Conservation (phyloP, 106 monocot species). For the Acorus gramineus region DNA sequence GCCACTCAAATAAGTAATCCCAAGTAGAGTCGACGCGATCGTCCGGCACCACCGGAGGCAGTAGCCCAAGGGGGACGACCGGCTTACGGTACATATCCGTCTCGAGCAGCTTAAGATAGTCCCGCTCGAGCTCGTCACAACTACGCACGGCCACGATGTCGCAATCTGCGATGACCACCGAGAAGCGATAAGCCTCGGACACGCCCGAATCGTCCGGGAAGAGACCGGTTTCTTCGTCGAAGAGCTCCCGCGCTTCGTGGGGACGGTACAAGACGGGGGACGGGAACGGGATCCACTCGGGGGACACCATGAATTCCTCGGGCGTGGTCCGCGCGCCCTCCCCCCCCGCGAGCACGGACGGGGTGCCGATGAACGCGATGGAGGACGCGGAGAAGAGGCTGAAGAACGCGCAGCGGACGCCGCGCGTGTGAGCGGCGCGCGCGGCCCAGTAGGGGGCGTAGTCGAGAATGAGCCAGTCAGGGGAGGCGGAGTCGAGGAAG, state of each 20-base stretch:
- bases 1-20: too few relatives aligned
- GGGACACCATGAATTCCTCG: conserved; percentile 13
- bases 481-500: conserved; percentile 12
- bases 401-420: conserved; percentile 22
- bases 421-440: conserved; percentile 3
- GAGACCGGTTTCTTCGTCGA: not conserved
- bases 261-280: conserved; percentile 11
- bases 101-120: conserved; percentile 7
- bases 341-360: not conserved
- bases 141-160: conserved; percentile 10
- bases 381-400: conserved; percentile 4
- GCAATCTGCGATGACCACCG: not conserved
- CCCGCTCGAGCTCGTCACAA: conserved; percentile 15
- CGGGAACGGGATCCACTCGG: conserved; percentile 24
- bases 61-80: conserved; percentile 19
- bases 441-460: conserved; percentile 34
- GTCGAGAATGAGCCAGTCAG: conserved; percentile 48
- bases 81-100: conserved; percentile 6
- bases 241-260: conserved; percentile 12
- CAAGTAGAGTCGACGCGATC: too few relatives aligned
- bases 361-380: conserved; percentile 4
- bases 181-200: not conserved
- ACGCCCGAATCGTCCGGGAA: conserved; percentile 2
- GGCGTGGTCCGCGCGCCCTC: not conserved
- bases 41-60: conserved; percentile 7